Conservation (phyloP, 1,284 basidiomycete genomes). For the Rhodotorula sp. region DNA sequence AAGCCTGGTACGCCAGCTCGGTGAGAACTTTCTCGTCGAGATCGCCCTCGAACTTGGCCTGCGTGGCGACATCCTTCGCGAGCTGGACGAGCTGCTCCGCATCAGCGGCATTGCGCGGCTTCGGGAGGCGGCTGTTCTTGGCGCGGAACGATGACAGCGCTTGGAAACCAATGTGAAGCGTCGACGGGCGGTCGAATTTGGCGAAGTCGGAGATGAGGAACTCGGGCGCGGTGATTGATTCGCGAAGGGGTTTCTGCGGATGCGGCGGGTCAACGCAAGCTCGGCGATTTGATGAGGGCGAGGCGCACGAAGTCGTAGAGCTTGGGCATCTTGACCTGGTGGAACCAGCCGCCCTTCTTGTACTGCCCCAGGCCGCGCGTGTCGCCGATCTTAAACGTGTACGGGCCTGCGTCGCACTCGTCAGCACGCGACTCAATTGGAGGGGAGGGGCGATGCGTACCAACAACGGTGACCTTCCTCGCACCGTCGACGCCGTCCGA, state of each 20-base stretch:
- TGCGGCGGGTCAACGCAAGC: not conserved
- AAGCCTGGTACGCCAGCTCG: conserved; percentile 88
- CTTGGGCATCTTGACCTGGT: conserved; percentile 99
- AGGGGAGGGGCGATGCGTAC: conserved; percentile 46
- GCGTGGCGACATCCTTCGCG: conserved; percentile 72
- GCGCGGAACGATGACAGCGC: conserved; percentile 78
- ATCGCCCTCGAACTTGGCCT: conserved; percentile 59
- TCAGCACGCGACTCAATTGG: not conserved
- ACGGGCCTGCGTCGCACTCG: conserved; percentile 62
- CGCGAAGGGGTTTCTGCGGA: conserved; percentile 83
- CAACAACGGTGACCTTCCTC: conserved; percentile 89
- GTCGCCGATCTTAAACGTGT: conserved; percentile 92
- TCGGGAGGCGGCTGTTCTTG: conserved; percentile 70
- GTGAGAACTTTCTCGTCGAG: conserved; percentile 76
- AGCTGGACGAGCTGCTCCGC: conserved; percentile 70
- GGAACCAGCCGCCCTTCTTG: conserved; percentile 89
- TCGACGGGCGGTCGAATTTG: conserved; percentile 90
- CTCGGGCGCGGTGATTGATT: conserved; percentile 81
- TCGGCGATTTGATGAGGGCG: not conserved
- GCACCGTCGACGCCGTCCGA: conserved; percentile 53
- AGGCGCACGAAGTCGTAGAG: conserved; percentile 80
- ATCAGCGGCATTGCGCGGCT: conserved; percentile 80
- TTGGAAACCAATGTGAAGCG: conserved; percentile 93
- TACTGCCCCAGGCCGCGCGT: conserved; percentile 78
- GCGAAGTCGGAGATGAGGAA: conserved; percentile 95